Evolutionary conservation across 2,329 filamentous ascomycete species (phyloP).

Genomic region (Cladosporium sp.): DNA sequence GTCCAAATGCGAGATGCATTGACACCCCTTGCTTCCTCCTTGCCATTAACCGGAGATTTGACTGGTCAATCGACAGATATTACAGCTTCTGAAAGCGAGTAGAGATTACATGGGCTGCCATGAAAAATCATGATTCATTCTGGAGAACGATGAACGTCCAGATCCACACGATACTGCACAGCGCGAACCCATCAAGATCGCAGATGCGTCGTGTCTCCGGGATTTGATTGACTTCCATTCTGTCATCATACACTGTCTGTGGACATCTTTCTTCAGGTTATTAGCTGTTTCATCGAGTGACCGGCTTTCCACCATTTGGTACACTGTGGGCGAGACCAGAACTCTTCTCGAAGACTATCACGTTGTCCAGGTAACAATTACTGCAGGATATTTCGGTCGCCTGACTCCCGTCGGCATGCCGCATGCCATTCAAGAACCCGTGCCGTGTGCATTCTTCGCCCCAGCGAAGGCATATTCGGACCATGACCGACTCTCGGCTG

Average conservation of each 20-base stretch:
- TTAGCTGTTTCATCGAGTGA: background rate
- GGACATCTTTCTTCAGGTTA: background rate
- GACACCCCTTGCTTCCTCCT: background rate
- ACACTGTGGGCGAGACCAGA: too few species aligned
- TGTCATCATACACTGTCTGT: background rate
- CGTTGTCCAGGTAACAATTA: background rate
- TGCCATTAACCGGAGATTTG: background rate
- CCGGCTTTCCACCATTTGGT: background rate
- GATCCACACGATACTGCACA: background rate
- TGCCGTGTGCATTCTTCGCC: slow-evolving; percentile 5
- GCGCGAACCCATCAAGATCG: background rate
- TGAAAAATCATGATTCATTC: background rate
- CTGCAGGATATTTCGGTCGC: background rate
- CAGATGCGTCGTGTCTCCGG: background rate
- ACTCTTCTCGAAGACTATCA: background rate
- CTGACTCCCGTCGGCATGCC: slow-evolving; percentile 3
- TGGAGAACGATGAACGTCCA: background rate
- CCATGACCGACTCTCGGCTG: background rate
- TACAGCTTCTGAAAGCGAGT: background rate
- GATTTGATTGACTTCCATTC: background rate
- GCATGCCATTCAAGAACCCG: background rate
- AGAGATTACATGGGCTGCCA: background rate
- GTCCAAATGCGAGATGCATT: background rate
- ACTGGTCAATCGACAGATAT: background rate
- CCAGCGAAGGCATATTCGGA: background rate